phyloP scores from a whole-genome alignment of 495 filamentous ascomycete genomes.

The Aspergillus wentii region DNA sequence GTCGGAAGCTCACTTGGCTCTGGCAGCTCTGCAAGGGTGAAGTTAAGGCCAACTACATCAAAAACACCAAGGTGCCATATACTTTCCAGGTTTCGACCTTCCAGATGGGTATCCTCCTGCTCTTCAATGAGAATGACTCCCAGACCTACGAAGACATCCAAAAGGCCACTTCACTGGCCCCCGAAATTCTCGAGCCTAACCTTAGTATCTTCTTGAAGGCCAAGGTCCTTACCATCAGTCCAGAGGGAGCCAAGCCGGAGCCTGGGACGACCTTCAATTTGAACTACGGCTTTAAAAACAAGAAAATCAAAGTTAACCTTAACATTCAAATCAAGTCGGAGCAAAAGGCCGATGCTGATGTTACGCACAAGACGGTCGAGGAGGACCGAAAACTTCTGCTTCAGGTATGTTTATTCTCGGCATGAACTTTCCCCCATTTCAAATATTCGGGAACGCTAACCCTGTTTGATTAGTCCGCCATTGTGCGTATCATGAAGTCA shows the following conservation, averaged over 20 bases:
- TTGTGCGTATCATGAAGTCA: conserved; percentile 99
- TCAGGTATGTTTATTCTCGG: conserved; percentile 65
- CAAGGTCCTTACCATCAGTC: conserved; percentile 68
- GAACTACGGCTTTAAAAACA: conserved; percentile 94
- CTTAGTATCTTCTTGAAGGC: conserved; percentile 83
- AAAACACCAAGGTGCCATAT: conserved; percentile 80
- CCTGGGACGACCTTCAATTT: conserved; percentile 70
- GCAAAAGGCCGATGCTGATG: conserved; percentile 88
- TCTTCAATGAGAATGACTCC: conserved; percentile 90
- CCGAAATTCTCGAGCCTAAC: conserved; percentile 80
- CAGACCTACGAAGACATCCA: conserved; percentile 83
- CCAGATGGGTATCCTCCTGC: conserved; percentile 93
- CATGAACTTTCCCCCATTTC: conserved; percentile 1
- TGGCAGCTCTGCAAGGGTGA: conserved; percentile 99
- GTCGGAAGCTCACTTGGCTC: conserved; percentile 93
- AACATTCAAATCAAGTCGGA: conserved; percentile 94
- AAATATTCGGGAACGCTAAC: conserved; percentile 18
- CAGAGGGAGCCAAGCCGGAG: conserved; percentile 69
- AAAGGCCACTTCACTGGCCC: conserved; percentile 68
- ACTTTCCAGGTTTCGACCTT: conserved; percentile 97
- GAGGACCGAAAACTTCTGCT: conserved; percentile 94
- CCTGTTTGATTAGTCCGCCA: conserved; percentile 78
- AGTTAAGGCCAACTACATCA: conserved; percentile 88
- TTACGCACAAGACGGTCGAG: conserved; percentile 99
- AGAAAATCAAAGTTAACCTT: conserved; percentile 94